These are phyloP conservation scores for Austroboletus niveus DNA, from an alignment of 1,284 basidiomycete genomes.

Conservation along the genomic window DNA sequence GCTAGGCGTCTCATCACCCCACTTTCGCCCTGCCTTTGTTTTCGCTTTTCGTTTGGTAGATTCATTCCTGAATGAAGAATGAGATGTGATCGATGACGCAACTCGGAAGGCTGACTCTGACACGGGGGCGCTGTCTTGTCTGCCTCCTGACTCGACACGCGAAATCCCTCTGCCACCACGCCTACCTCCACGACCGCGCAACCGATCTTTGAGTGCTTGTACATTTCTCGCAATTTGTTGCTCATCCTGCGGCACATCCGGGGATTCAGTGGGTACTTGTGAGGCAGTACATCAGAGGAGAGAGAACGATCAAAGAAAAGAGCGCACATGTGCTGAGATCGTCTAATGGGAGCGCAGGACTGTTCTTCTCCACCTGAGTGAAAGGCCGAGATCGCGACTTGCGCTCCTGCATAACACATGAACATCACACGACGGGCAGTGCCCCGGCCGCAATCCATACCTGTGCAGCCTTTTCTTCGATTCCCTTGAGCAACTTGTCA, in stretches of 20 bases:
- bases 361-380: constrained; percentile 38
- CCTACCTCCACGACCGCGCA: constrained; percentile 66
- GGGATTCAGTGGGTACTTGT: constrained; percentile 56
- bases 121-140: constrained; percentile 57
- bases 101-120: constrained; percentile 66
- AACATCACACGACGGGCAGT: neutral
- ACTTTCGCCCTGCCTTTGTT: constrained; percentile 85
- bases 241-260: constrained; percentile 67
- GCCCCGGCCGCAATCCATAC: constrained; percentile 34
- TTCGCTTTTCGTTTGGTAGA: constrained; percentile 58
- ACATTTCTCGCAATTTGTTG: constrained; percentile 92
- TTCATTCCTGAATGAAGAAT: constrained; percentile 52
- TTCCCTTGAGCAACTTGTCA: constrained; percentile 68
- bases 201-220: constrained; percentile 82
- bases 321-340: constrained; percentile 53
- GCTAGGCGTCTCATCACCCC: constrained; percentile 80
- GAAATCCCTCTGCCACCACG: constrained; percentile 51
- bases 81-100: constrained; percentile 7
- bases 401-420: constrained; percentile 51
- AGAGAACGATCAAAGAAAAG: neutral
- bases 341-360: constrained; percentile 55
- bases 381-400: constrained; percentile 57
- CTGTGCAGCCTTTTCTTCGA: constrained; percentile 75
- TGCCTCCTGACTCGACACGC: constrained; percentile 52
- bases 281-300: neutral